Base-by-base conservation (phyloP, 164 flowering plant species). In the Vitis riparia region DNA sequence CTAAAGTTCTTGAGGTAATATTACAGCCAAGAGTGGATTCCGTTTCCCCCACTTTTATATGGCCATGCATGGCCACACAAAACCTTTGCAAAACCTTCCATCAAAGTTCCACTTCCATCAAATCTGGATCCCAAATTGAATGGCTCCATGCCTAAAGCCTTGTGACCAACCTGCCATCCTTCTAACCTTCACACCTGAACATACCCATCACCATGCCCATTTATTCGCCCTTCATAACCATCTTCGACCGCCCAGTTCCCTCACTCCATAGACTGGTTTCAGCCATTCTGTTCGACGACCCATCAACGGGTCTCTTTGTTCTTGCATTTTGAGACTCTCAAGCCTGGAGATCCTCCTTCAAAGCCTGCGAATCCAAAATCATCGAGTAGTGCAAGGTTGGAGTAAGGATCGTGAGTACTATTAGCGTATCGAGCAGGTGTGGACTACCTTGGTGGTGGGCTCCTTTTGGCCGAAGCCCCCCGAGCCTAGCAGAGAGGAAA, bases 361-460 rank as follows among this genome's bases (percentile, higher is more conserved):
- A 32, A 32, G 0, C 44, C 0, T 32, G 8, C 0, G 0, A 32
- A 32, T 32, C 44, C 44, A 32, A 32, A 32, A 32, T 32, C 44
- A 6, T 32, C 0, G 8, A 32, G 44, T 73, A 11, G 70, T 55
- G 53, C 5, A 62, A 80, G 83, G 83, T 53, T 14, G 83, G 80
- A 67, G 80, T 76, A 55, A 72, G 80, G 30, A 49, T 80, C 32
- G 80, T 73, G 15, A 75, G 81, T 66, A 67, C 81, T 2, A 65
- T 80, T 30, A 77, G 73, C 19, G 80, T 79, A 11, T 77, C 79
- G n/a, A 67, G 30, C 47, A 80, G 75, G 66, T 80, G 83, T 49
- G 61, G 64, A 48, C 81, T 75, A 13, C 79, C 83, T 10, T 80
- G 81, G 83, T 80, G 79, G 81, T 67, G 57, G 48, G 37, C 74